Conservation (phyloP, 225 moss, liverwort and hornwort genomes). For the Pleurozium schreberi region DNA sequence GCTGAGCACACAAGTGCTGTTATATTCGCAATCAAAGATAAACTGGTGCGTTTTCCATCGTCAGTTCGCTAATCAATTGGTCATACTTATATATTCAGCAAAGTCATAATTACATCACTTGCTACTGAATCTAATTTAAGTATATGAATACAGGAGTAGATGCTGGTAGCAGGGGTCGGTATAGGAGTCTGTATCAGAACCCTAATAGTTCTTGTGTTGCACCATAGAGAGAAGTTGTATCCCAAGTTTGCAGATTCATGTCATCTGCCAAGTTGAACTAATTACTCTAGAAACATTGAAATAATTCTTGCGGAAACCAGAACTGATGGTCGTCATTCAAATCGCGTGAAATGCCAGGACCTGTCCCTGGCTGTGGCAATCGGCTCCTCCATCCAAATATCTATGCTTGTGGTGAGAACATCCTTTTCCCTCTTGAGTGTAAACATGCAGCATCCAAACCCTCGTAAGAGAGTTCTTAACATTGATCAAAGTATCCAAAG, state of each 20-base stretch:
- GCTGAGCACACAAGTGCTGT: constrained; percentile 85
- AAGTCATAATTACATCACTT: neutral
- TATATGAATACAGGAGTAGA: neutral
- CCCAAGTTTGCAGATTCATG: neutral
- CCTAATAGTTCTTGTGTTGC: neutral
- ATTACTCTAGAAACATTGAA: neutral
- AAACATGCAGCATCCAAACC: neutral
- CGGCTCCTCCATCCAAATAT: constrained; percentile 26
- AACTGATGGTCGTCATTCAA: neutral
- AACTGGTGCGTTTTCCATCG: constrained; percentile 29
- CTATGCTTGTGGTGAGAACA: constrained; percentile 19
- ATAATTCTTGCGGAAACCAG: neutral
- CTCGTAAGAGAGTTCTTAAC: neutral
- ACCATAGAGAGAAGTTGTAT: neutral
- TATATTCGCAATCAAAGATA: constrained; percentile 71
- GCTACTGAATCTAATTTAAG: neutral
- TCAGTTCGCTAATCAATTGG: neutral
- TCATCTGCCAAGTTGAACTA: neutral
- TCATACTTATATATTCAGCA: neutral
- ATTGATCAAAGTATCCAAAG: neutral
- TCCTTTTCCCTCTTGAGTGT: neutral
- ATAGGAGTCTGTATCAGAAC: neutral
- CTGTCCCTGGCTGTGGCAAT: constrained; percentile 25
- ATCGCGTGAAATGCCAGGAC: constrained; percentile 1
- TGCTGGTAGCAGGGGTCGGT: neutral